Base-by-base conservation (phyloP, 805 yeast species). In the Candida andamanensis region DNA sequence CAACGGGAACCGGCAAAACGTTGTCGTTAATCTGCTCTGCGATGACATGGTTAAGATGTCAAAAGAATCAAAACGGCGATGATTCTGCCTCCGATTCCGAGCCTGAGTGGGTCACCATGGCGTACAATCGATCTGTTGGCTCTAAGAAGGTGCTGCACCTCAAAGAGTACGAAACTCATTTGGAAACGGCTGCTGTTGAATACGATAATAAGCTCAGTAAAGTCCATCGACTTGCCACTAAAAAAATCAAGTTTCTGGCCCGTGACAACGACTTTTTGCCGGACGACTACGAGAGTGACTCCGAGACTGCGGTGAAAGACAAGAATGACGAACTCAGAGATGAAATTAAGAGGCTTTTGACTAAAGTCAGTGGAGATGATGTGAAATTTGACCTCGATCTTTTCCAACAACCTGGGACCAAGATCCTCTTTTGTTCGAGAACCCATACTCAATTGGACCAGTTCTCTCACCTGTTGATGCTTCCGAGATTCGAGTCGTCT, bases 1-100 rank as follows among this genome's bases (percentile, higher is more conserved):
- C 97, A 0, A 89, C 97, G 0, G 97, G 97, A 5, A 85, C 89
- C 1, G 97, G 97, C 3, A 89, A 89, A 55, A 87, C 97, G 0
- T 60, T 90, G 3, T 85, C 95, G 0, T 58, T 89, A 28, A 82
- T 90, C 3, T 90, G 97, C 50, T 75, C 94, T 0, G 65, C 90
- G 0, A 69, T 89, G 72, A 75, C 89, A 0, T 89, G 95, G 95
- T 61, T 89, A 20, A 54, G 90, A 35, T 66, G 74, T 14, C 56
- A 69, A 41, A 73, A 74, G 38, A 45, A 32, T 28, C 43, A 34
- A 11, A 27, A 40, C 9, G 11, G 15, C n/a, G 8, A 33, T 34
- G 13, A 26, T 13, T 17, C 30, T 2, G 67, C 60, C 2, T 60
- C 56, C 13, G 75, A 71, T 12, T 74, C 70, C 32, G 89, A 81